phyloP scores from a whole-genome alignment of 2,329 filamentous ascomycete genomes.

The Tolypocladium album region DNA sequence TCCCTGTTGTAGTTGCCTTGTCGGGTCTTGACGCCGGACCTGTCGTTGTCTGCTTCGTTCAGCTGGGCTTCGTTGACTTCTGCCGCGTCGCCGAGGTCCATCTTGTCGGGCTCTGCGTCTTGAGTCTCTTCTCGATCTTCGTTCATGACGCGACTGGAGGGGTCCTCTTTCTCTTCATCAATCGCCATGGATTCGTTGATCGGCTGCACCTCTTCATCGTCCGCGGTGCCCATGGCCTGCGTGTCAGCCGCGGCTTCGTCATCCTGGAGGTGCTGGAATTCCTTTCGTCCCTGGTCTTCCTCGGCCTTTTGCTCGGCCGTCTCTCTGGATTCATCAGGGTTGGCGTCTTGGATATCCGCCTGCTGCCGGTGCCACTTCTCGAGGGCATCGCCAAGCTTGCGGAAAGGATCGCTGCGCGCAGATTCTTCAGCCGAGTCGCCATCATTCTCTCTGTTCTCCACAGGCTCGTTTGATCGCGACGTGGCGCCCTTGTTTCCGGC shows the following conservation, averaged over 20 bases:
- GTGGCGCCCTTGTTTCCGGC: slow-evolving; percentile 51
- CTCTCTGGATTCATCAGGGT: slow-evolving; percentile 38
- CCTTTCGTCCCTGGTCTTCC: slow-evolving; percentile 64
- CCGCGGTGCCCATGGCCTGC: slow-evolving; percentile 82
- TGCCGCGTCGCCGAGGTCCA: slow-evolving; percentile 25
- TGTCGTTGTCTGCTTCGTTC: slow-evolving; percentile 38
- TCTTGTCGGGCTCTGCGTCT: slow-evolving; percentile 32
- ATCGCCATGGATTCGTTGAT: slow-evolving; percentile 86
- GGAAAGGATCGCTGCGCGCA: slow-evolving; percentile 61
- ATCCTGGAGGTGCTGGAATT: slow-evolving; percentile 88
- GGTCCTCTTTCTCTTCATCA: slow-evolving; percentile 54
- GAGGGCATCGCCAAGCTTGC: slow-evolving; percentile 85
- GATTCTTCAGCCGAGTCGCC: slow-evolving; percentile 31
- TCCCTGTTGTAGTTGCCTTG: slow-evolving; percentile 48
- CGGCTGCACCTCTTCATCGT: slow-evolving; percentile 74
- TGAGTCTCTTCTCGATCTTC: slow-evolving; percentile 37
- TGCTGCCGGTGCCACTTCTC: slow-evolving; percentile 90
- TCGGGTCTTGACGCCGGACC: slow-evolving; percentile 48
- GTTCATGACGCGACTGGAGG: slow-evolving; percentile 36
- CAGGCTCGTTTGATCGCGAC: slow-evolving; percentile 35
- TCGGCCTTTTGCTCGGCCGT: slow-evolving; percentile 34
- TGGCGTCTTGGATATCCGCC: slow-evolving; percentile 59
- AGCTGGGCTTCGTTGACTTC: slow-evolving; percentile 28
- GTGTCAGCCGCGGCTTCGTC: slow-evolving; percentile 74
- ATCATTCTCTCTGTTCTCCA: slow-evolving; percentile 33